Base-by-base conservation (phyloP, 192 early-diverging fungal genomes). In the Gaertneriomyces semiglobifer region DNA sequence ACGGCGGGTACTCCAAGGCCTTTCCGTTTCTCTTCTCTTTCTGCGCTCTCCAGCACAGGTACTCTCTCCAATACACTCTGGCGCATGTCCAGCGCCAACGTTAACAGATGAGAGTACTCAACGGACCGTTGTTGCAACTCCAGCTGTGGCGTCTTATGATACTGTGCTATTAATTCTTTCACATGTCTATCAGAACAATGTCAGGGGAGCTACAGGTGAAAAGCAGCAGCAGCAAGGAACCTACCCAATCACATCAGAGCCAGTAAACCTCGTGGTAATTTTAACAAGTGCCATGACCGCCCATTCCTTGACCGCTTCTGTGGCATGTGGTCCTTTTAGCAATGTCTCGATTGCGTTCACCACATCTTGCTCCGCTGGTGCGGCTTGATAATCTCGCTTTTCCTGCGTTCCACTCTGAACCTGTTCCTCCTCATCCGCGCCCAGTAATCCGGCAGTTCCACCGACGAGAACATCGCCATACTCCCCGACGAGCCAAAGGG, bases 51-150 rank as follows among this genome's bases (percentile, higher is more conserved):
- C 43, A 86, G 88, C 14, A 92, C 86, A 1, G 97, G 96, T 89
- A 99, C 95, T 48, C 92, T 83, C 62, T 99, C 97, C 43, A 98
- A 70, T 1, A 84, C 25, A 33, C 25, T 33, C 25, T 33, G 25
- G 25, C 25, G 25, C 25, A 33, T 33, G 77, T 74, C 90, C 80
- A 50, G 50, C 60, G 88, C 88, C 11, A 80, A 62, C 51, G 71
- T 46, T 60, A 93, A 88, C 12, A 98, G 77, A 56, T 89, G 86
- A 10, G 76, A 81, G 69, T 88, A 98, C 78, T 99, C 97, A 7
- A 93, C 90, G 5, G 95, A 92, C 44, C 97, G 90, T 70, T 93
- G 88, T 72, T 99, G 97, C 54, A 94, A 87, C 76, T 99, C 97
- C 0, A 93, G 85, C 66, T 95, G 89, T 59, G 90, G 86, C 57